phyloP scores from a whole-genome alignment of 2,329 filamentous ascomycete species.

The Stagonosporopsis cucurbitacearum region DNA sequence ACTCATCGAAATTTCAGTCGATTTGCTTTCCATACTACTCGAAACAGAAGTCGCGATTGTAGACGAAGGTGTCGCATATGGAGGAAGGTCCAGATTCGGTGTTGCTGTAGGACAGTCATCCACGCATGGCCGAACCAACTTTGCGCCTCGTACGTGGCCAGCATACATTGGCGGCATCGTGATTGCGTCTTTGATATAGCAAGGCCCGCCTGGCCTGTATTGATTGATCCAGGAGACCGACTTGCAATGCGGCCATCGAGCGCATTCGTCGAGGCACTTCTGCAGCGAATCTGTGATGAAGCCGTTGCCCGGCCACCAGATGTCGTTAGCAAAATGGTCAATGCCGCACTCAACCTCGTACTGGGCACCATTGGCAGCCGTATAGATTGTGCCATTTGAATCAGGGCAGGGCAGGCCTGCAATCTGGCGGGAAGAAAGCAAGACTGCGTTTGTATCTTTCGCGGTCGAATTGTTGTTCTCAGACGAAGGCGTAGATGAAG shows the following conservation, averaged over 20 bases:
- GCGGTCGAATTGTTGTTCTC: neutral
- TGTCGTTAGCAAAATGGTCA: conserved; percentile 20
- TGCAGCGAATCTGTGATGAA: conserved; percentile 12
- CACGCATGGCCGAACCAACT: conserved; percentile 10
- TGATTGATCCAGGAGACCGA: conserved; percentile 22
- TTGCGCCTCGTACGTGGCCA: conserved; percentile 6
- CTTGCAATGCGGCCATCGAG: conserved; percentile 18
- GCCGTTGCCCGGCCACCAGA: conserved; percentile 15
- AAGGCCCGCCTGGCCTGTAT: conserved; percentile 13
- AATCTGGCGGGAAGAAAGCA: neutral
- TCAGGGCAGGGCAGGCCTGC: neutral
- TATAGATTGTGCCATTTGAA: conserved; percentile 12
- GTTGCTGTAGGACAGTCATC: conserved; percentile 1
- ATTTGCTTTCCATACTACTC: neutral
- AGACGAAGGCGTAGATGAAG: neutral
- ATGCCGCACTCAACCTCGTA: conserved; percentile 27
- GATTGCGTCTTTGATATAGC: conserved; percentile 25
- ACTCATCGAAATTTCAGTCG: neutral
- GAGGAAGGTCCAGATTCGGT: neutral
- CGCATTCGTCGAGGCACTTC: conserved; percentile 22
- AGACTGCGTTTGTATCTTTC: neutral
- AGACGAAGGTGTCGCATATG: neutral
- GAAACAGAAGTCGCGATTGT: neutral
- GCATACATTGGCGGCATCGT: neutral
- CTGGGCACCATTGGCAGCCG: conserved; percentile 14